phyloP scores from a whole-genome alignment of 768 basidiomycete species.

The Mycena floridula region DNA sequence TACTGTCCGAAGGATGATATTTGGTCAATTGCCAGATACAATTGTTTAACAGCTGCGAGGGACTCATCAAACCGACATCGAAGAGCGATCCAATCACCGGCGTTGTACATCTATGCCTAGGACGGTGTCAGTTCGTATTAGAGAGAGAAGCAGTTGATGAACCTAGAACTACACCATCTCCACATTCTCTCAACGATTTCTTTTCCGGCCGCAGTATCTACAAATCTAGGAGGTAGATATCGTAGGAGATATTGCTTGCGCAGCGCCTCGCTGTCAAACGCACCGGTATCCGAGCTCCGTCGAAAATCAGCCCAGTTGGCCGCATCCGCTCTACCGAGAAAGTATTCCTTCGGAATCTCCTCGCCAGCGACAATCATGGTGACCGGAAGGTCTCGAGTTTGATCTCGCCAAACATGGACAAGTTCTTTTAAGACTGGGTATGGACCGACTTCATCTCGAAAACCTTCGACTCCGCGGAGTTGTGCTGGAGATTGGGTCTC shows the following conservation, averaged over 20 bases:
- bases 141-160: neutral
- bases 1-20: neutral
- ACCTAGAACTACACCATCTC: neutral
- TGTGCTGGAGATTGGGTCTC: neutral
- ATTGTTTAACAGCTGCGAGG: neutral
- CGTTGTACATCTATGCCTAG: neutral
- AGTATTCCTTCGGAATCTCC: neutral
- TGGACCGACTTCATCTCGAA: neutral
- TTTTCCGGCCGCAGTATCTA: neutral
- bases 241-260: neutral
- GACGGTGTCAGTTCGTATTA: neutral
- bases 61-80: neutral
- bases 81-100: neutral
- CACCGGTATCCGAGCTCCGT: conserved; percentile 1
- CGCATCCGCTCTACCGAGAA: no score
- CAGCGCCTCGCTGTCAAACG: neutral
- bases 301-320: neutral
- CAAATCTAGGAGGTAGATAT: neutral
- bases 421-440: conserved; percentile 1
- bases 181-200: neutral
- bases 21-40: neutral
- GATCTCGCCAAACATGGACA: neutral
- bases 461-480: no score
- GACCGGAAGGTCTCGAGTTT: neutral
- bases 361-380: neutral